Base-by-base conservation (phyloP, 768 basidiomycete species). In the Trametes elegans region DNA sequence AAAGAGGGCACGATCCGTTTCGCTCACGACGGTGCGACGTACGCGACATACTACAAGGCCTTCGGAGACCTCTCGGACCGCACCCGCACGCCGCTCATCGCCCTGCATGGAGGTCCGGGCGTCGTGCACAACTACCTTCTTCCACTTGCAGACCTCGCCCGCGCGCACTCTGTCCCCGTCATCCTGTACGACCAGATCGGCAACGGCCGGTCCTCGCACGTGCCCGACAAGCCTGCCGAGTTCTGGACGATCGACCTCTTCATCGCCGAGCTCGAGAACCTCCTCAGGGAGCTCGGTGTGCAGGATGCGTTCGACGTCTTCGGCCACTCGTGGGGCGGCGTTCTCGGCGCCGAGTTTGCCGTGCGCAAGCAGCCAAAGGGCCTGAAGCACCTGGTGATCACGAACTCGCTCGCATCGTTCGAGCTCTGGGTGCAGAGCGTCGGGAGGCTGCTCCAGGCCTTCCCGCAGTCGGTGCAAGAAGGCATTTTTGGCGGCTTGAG, bases 311-410 rank as follows among this genome's bases (percentile, higher is more conserved):
- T 74, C 63, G 72, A 77, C 59, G 60, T 84, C 7, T 56, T 76
- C 4, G 83, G 83, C 0, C 82, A 84, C 44, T 81, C 79, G 5
- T 83, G 81, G 81, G 83, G 82, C 19, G 82, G 77, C 1, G 79
- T 79, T 64, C 69, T 84, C 9, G 79, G 68, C 0, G 59, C 69
- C 13, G 73, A 78, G 53, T 76, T 74, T 55, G 74, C 53, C 5
- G 66, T 74, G 34, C 62, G 70, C 21, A 67, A 69, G 11, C 74
- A 52, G 21, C 80, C 81, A 32, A 21, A 78, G 80, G 5, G 62
- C 26, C 38, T 60, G 46, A 71, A 72, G 59, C 73, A 70, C 39
- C 71, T 83, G 28, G 58, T 84, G 26, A 60, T 83, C 23, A 61
- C 74, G 24, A 68, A 78, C 49, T 68, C 78, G 0, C 77, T 77